A percentile compares a stretch with the other conserved stretches of the same genome.
Conservation (phyloP, 2,329 filamentous ascomycete genomes). For the Arthrobotrys pseudoclavata region DNA sequence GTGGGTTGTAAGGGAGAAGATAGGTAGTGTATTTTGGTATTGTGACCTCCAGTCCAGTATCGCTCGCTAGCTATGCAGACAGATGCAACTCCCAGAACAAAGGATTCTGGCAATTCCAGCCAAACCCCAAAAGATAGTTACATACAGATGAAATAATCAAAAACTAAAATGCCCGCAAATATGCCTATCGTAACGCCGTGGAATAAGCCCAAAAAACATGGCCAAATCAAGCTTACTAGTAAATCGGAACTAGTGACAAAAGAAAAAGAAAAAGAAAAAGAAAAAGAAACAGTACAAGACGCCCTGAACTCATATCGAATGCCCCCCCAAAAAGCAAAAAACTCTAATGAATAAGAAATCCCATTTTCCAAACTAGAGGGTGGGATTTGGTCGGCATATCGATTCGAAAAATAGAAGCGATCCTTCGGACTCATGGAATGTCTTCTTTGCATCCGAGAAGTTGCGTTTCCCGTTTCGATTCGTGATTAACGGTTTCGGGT, state of each 20-base stretch:
- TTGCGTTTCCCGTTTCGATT: constrained; percentile 13
- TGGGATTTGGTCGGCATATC: constrained; percentile 42
- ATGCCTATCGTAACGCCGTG: constrained; percentile 46
- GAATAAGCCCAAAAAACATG: constrained; percentile 27
- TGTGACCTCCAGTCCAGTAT: constrained; percentile 29
- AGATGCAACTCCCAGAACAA: constrained; percentile 16
- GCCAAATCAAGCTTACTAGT: constrained; percentile 28
- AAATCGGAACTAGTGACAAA: constrained; percentile 37
- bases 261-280: constrained; percentile 41
- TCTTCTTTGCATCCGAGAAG: constrained; percentile 6
- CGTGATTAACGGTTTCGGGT: constrained; percentile 16
- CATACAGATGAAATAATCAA: constrained; percentile 21
- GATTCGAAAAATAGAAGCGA: constrained; percentile 31
- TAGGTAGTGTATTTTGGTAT: constrained; percentile 30
- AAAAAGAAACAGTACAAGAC: constrained; percentile 42
- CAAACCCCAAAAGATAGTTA: constrained; percentile 10
- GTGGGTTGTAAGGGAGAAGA: constrained; percentile 1
- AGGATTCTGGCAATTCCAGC: constrained; percentile 20
- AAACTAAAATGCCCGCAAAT: constrained; percentile 16
- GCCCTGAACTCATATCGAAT: constrained; percentile 53
- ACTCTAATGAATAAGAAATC: constrained; percentile 23
- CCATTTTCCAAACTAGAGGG: constrained; percentile 37
- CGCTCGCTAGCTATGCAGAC: constrained; percentile 52
- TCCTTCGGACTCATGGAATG: constrained; percentile 11
- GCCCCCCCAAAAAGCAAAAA: constrained; percentile 37